Percentiles rank a stretch among this genome's conserved stretches.
These are phyloP conservation scores for Fusarium guadeloupense DNA, from an alignment of 2,329 filamentous ascomycete species.

Conservation along the genomic window DNA sequence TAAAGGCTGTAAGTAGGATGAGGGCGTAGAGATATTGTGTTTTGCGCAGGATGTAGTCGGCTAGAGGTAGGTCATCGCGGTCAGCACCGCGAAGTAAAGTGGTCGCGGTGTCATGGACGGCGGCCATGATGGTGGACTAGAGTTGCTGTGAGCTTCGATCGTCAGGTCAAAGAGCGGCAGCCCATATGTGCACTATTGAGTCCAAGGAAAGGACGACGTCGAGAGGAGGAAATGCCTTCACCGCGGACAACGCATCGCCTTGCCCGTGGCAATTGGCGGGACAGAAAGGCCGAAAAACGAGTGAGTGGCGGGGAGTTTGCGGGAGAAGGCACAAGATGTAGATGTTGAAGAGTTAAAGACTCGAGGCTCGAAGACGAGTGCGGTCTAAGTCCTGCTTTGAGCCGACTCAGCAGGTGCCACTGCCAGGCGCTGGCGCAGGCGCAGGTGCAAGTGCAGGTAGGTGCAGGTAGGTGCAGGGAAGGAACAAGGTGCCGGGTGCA, in stretches of 20 bases:
- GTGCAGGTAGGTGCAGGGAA: constrained; percentile 33
- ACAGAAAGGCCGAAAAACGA: constrained; percentile 36
- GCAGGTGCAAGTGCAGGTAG: constrained; percentile 22
- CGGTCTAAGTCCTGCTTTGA: constrained; percentile 44
- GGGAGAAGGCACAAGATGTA: constrained; percentile 41
- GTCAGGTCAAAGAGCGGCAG: constrained; percentile 37
- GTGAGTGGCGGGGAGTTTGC: constrained; percentile 37
- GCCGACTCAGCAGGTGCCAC: constrained; percentile 42
- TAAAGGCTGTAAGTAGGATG: constrained; percentile 62
- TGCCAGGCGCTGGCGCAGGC: constrained; percentile 13
- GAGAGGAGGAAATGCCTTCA: constrained; percentile 43
- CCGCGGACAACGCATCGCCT: constrained; percentile 52
- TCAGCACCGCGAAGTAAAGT: constrained; percentile 38
- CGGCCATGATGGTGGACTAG: constrained; percentile 50
- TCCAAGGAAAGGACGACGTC: constrained; percentile 27
- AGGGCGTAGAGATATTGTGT: constrained; percentile 63
- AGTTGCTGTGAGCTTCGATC: constrained; percentile 36
- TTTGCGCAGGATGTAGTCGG: constrained; percentile 56
- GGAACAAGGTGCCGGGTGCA: constrained; percentile 36
- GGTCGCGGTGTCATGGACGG: constrained; percentile 46
- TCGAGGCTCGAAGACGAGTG: constrained; percentile 42
- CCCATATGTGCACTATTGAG: constrained; percentile 35
- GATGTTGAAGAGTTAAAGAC: constrained; percentile 41
- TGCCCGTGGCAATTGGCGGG: constrained; percentile 49
- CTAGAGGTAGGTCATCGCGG: constrained; percentile 40